Evolutionary conservation across 2,329 filamentous ascomycete species (phyloP).

Genomic region (Grosmannia clavigera): DNA sequence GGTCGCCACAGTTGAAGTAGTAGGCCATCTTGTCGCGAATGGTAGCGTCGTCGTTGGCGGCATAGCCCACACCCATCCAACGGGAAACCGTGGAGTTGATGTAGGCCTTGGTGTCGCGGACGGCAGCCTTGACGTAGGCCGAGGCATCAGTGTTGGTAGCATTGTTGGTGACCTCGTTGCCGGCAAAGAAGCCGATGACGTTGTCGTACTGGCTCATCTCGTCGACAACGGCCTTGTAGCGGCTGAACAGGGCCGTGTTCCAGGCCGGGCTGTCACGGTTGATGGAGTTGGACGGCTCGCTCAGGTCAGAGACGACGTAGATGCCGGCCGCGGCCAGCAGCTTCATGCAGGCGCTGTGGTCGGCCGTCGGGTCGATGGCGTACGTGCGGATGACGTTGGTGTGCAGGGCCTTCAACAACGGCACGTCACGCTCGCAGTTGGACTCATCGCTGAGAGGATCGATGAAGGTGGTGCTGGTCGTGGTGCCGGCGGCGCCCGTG

Average conservation of each 20-base stretch:
- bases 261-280: slow-evolving; percentile 68
- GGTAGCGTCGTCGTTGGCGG: slow-evolving; percentile 79
- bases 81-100: slow-evolving; percentile 72
- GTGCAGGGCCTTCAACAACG: slow-evolving; percentile 61
- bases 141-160: slow-evolving; percentile 80
- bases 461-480: slow-evolving; percentile 44
- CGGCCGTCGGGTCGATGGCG: slow-evolving; percentile 65
- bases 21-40: slow-evolving; percentile 73
- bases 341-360: slow-evolving; percentile 79
- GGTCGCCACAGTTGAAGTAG: slow-evolving; percentile 86
- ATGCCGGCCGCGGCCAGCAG: slow-evolving; percentile 75
- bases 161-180: slow-evolving; percentile 91
- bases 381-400: slow-evolving; percentile 96
- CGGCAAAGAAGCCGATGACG: slow-evolving; percentile 93
- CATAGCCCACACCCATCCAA: slow-evolving; percentile 81
- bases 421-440: slow-evolving; percentile 74
- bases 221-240: slow-evolving; percentile 79
- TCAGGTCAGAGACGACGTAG: slow-evolving; percentile 88
- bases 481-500: slow-evolving; percentile 42
- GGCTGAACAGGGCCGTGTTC: slow-evolving; percentile 64
- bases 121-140: slow-evolving; percentile 93
- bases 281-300: slow-evolving; percentile 72
- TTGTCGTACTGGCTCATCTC: slow-evolving; percentile 73
- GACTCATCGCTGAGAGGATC: slow-evolving; percentile 69
- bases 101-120: slow-evolving; percentile 91